These are phyloP conservation scores for Pilobolus umbonatus DNA, from an alignment of 192 early-diverging fungal species.

Conservation along the genomic window DNA sequence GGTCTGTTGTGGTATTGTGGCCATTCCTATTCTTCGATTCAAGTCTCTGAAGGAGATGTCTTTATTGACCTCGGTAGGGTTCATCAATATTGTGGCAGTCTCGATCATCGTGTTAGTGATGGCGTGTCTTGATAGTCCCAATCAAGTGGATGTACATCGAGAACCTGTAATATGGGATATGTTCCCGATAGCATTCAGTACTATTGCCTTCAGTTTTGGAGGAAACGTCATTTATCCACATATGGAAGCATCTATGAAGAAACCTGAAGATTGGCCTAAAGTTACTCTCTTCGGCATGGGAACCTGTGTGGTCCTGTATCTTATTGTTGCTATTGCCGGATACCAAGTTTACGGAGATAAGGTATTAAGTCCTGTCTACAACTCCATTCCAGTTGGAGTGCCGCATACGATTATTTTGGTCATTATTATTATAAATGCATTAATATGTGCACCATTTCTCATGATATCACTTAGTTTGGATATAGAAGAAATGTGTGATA, in stretches of 20 bases:
- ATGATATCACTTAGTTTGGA: slow-evolving; percentile 73
- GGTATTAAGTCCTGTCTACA: slow-evolving; percentile 67
- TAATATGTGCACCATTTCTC: slow-evolving; percentile 74
- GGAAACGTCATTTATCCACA: slow-evolving; percentile 30
- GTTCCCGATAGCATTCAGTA: slow-evolving; percentile 71
- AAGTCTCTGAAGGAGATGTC: slow-evolving; percentile 78
- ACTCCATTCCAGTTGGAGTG: slow-evolving; percentile 59
- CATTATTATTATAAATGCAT: slow-evolving; percentile 75
- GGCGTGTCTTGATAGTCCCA: slow-evolving; percentile 40
- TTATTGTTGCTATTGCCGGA: slow-evolving; percentile 62
- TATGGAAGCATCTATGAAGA: slow-evolving; percentile 76
- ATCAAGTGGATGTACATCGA: slow-evolving; percentile 35
- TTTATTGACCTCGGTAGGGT: slow-evolving; percentile 69
- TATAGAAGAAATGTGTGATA: slow-evolving; percentile 60
- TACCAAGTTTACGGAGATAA: slow-evolving; percentile 69
- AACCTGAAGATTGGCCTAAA: slow-evolving; percentile 60
- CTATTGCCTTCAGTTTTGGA: slow-evolving; percentile 72
- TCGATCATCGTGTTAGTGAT: slow-evolving; percentile 67
- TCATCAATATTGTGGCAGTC: slow-evolving; percentile 63
- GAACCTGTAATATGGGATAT: slow-evolving; percentile 51
- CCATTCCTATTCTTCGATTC: slow-evolving; percentile 66
- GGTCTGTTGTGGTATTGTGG: slow-evolving; percentile 54
- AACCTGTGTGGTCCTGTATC: slow-evolving; percentile 66
- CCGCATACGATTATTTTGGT: slow-evolving; percentile 59
- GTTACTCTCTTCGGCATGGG: slow-evolving; percentile 58